Base-by-base conservation (phyloP, 768 basidiomycete genomes). In the Antrodiella citrinella region DNA sequence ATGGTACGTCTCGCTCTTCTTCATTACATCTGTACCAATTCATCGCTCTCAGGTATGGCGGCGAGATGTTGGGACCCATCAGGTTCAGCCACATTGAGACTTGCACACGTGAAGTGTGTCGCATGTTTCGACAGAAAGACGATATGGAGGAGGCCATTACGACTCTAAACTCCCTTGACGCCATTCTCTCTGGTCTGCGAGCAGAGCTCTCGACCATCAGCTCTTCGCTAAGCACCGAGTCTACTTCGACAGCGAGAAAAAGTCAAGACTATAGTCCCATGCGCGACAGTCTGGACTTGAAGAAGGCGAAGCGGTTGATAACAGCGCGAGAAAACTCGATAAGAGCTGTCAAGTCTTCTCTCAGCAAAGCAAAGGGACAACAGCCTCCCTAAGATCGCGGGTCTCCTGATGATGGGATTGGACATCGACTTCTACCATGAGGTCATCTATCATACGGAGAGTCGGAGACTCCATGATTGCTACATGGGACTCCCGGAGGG, bases 81-180 rank as follows among this genome's bases (percentile, higher is more conserved):
- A 51, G 90, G 26, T 92, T 91, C 63, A 63, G 74, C 2, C 90
- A 92, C 58, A 84, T 91, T 57, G 82, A 88, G 63, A 79, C 75
- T 1, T 90, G 88, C 61, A 69, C 87, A 4, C 62, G 72, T 13
- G 86, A 92, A 62, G 88, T 85, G 12, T 90, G 86, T 62, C 76
- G 74, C 13, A 67, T 68, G 26, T 89, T 86, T 71, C 81, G 77
- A 52, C 72, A 74, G 44, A 67, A 75, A 48, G 86, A 90, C 52
- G 85, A 88, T 54, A 69, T 88, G 47, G 76, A 77, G 18, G 84
- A 85, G 40, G 74, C 67, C 50, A 67, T 86, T 13, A 62, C 74
- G 2, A 77, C 77, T 18, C 65, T 91, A 23, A 66, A 62, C 4
- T 76, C 72, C 2, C 68, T 90, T 21, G 88, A 91, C 59, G 76